These are phyloP conservation scores for Pseudogymnoascus sp. DNA, from an alignment of 2,329 filamentous ascomycete genomes.

Conservation along the genomic window DNA sequence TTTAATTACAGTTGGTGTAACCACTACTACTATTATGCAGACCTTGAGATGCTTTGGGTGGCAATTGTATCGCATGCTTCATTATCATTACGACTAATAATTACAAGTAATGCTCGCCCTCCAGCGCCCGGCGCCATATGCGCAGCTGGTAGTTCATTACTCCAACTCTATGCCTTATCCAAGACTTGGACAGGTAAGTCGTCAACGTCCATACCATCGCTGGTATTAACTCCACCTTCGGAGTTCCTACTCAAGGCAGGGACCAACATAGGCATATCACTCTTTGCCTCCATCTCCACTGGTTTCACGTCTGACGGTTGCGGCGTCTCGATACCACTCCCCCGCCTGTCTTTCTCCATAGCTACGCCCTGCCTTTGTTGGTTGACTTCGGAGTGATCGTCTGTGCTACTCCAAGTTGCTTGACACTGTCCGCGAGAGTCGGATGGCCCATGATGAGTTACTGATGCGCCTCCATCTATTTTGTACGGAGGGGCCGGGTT, in stretches of 20 bases:
- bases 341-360: constrained; percentile 1
- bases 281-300: constrained; percentile 3
- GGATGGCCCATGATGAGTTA: background rate
- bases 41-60: background rate
- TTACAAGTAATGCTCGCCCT: background rate
- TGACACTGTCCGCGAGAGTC: background rate
- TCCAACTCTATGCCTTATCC: background rate
- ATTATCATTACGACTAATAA: constrained; percentile 2
- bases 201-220: background rate
- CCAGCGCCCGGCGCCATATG: background rate
- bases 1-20: background rate
- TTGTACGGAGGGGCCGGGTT: background rate
- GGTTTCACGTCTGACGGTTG: background rate
- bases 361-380: background rate
- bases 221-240: background rate
- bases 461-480: background rate
- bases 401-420: background rate
- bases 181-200: background rate
- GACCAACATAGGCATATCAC: background rate
- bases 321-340: background rate
- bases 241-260: background rate
- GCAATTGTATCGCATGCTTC: background rate
- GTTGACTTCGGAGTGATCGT: background rate
- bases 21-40: background rate
- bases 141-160: background rate